Evolutionary conservation across 1,284 basidiomycete genomes (phyloP), one percentile per base, ranked within the genome.

Genomic region (Ceratobasidium papillatum): DNA sequence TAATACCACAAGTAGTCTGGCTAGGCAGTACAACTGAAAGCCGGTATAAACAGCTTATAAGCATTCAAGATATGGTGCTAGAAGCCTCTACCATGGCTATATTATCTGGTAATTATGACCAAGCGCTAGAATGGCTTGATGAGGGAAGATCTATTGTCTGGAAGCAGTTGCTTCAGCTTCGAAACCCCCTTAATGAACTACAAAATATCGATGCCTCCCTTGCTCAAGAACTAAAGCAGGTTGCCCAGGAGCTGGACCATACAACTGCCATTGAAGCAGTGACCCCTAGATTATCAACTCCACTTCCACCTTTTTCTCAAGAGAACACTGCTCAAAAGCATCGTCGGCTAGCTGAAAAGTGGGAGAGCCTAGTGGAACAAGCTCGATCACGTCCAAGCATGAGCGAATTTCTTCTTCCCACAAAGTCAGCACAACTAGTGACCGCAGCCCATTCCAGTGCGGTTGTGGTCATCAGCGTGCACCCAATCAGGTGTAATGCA

Each of bases 111-210:
- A 8, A 49, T 14, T 69, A 2, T 19, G 73, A 68, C 9, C 41
- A 41, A 32, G 75, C 75, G 25, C 22, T 76, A 5, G 72, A 76
- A 49, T 74, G 72, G 59, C 38, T 74, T 9, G 75, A 76, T n/a
- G 38, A 74, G 22, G 75, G 75, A 7, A 49, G 75, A 1, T 74
- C 72, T 3, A 63, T 76, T 47, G 56, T 75, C 25, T 75, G 74
- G 74, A 49, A 30, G 12, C 66, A 75, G 51, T 34, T 75, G 25
- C 58, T 73, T 49, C 66, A 64, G 45, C 74, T 75, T 30, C 64
- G 75, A 1, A 62, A 51, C 3, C 62, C 72, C 5, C 22, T 76
- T 1, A 54, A 63, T 9, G 45, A 62, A 19, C 47, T 74, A 2
- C 19, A 62, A 32, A 27, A 8, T 7, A 43, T 52, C 27, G 51